Conservation (phyloP, 208 protist species). For the Wallacemonas rigidus region DNA sequence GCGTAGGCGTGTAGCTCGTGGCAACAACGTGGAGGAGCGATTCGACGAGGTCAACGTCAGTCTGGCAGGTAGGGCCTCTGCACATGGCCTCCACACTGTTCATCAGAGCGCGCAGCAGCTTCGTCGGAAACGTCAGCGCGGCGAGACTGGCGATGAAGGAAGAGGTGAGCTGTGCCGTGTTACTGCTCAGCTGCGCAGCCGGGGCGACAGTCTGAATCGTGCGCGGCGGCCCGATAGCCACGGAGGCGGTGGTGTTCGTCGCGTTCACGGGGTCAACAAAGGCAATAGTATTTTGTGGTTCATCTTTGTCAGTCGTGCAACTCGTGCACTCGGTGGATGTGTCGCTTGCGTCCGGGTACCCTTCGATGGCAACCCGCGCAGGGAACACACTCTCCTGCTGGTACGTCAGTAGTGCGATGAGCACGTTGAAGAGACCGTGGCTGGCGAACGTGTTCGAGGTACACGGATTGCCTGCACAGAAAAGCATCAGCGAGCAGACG, state of each 20-base stretch:
- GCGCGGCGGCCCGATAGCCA: not conserved
- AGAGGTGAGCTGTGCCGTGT: constrained; percentile 70
- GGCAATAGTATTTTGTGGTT: not conserved
- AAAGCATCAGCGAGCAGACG: constrained; percentile 62
- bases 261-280: too few relatives aligned
- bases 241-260: not conserved
- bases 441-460: constrained; percentile 58
- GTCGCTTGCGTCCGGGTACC: not conserved
- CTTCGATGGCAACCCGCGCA: constrained; percentile 15
- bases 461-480: constrained; percentile 69
- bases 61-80: constrained; percentile 40
- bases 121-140: constrained; percentile 45
- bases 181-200: constrained; percentile 46
- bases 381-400: constrained; percentile 68
- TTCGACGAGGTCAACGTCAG: constrained; percentile 76
- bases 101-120: constrained; percentile 46
- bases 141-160: constrained; percentile 61
- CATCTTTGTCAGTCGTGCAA: constrained; percentile 20
- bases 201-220: constrained; percentile 26
- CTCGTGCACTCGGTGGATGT: not conserved
- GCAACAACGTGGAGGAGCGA: constrained; percentile 67
- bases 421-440: constrained; percentile 44
- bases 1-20: constrained; percentile 39
- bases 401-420: constrained; percentile 63
- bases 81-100: constrained; percentile 57